phyloP scores from a whole-genome alignment of 202 grass and related monocot genomes.

The Zizania palustris region DNA sequence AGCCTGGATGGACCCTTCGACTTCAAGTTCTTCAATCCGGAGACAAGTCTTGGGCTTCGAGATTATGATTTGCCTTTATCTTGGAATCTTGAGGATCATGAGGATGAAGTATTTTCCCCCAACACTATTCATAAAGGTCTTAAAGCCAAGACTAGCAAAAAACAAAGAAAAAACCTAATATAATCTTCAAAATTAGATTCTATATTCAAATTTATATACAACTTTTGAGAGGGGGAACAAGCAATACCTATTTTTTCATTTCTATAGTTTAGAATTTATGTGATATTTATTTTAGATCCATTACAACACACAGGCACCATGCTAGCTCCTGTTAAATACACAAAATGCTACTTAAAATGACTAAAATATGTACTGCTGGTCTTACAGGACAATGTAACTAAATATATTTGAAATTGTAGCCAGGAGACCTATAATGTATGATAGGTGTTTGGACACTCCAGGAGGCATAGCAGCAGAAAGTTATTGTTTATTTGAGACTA shows the following conservation, averaged over 20 bases:
- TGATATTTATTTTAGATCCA: not conserved
- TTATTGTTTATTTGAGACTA: not conserved
- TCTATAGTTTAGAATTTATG: not conserved
- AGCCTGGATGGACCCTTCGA: too few species aligned
- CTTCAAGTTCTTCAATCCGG: too few species aligned
- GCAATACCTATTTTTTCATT: not conserved
- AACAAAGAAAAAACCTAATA: too few species aligned
- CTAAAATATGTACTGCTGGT: not conserved
- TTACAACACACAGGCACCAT: not conserved
- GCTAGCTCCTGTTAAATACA: too few species aligned
- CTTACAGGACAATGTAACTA: not conserved
- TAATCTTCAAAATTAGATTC: too few species aligned
- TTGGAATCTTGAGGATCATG: too few species aligned
- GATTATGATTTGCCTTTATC: too few species aligned
- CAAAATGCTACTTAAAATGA: slow-evolving; percentile 1
- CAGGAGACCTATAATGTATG: slow-evolving; percentile 16
- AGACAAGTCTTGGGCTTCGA: too few species aligned
- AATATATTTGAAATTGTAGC: slow-evolving; percentile 27
- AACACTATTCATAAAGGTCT: too few species aligned
- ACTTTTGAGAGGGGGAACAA: not conserved
- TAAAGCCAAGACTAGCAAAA: too few species aligned
- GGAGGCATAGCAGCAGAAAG: slow-evolving; percentile 1
- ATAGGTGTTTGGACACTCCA: not conserved
- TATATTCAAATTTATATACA: not conserved
- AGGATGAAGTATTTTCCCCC: too few species aligned